phyloP scores from a whole-genome alignment of 2,329 filamentous ascomycete genomes.

The Microcyclospora pomicola region DNA sequence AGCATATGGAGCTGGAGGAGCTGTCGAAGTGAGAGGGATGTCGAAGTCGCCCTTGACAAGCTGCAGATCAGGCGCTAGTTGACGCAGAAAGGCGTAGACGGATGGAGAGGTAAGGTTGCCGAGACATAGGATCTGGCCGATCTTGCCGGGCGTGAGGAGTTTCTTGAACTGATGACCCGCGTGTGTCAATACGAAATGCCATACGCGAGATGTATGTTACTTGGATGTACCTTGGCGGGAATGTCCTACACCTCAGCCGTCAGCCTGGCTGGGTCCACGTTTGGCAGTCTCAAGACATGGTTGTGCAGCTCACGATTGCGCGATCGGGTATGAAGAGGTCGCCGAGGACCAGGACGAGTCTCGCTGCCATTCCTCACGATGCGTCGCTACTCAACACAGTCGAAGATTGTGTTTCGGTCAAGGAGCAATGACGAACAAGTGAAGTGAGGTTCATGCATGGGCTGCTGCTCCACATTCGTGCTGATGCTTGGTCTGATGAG shows the following conservation, averaged over 20 bases:
- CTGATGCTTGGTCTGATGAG: too few relatives aligned
- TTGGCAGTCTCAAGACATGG: constrained; percentile 3
- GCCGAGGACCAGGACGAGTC: constrained; percentile 81
- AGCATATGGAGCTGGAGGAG: constrained; percentile 5
- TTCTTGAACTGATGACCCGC: constrained; percentile 33
- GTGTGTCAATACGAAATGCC: neutral
- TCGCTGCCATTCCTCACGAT: constrained; percentile 50
- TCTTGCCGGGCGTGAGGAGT: constrained; percentile 45
- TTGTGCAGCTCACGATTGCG: constrained; percentile 47
- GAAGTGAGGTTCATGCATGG: too few relatives aligned
- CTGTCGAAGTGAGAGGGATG: constrained; percentile 48
- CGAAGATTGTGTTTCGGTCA: too few relatives aligned
- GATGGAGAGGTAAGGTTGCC: constrained; percentile 45
- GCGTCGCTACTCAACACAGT: neutral
- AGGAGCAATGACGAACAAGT: too few relatives aligned
- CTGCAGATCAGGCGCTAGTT: constrained; percentile 47
- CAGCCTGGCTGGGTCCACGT: constrained; percentile 8
- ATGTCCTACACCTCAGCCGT: constrained; percentile 46
- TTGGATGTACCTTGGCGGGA: constrained; percentile 57
- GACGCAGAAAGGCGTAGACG: constrained; percentile 43
- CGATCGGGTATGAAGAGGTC: constrained; percentile 90
- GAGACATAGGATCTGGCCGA: constrained; percentile 44
- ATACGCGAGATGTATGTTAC: neutral
- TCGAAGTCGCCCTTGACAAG: constrained; percentile 59
- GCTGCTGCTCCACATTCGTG: too few relatives aligned